Evolutionary conservation across 306 rosid genomes (phyloP), one percentile per base, ranked within the genome.

Genomic region (Begonia peltatifolia): DNA sequence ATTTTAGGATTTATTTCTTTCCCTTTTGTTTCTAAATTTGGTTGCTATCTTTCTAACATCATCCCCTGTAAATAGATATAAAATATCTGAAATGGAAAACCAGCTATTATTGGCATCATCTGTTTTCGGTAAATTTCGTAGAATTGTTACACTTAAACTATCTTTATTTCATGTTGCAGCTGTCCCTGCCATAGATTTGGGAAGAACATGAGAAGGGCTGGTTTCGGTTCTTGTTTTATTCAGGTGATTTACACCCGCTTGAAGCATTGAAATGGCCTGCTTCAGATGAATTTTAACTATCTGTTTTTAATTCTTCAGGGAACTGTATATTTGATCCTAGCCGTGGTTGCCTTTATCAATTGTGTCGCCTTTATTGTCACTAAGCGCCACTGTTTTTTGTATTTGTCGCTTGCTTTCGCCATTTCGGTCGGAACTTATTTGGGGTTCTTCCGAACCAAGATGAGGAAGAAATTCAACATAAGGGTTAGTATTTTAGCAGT

Each of bases 141-240:
- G 38, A 30, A 30, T 30, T 30, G 8, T 30, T 30, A 30, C 38
- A 30, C 38, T 30, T 30, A 0, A 30, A 9, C n/a, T 53, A 30
- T 63, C 4, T 0, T 51, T 50, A 3, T 10, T 10, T 74, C 42
- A 38, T 73, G 53, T 62, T 75, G 78, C 89, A 87, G 99, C 66
- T 92, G 96, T 72, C 99, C 99, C 10, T 92, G 93, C 77, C 79
- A 83, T 65, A 79, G 89, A 64, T 92, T 81, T 49, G 99, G 96
- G 74, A 83, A 92, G 86, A 92, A 92, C 71, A 81, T 87, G 99
- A 71, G 74, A 70, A 78, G 84, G 54, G 89, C 96, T 63, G 99
- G 99, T 57, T 87, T 92, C 61, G 77, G 87, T 67, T 69, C 82
- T 66, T 76, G 84, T 59, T 73, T 58, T 59, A 41, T 81, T 63